These are phyloP conservation scores for Trypanosoma platydactyli DNA, from an alignment of 208 protist species.

Conservation along the genomic window DNA sequence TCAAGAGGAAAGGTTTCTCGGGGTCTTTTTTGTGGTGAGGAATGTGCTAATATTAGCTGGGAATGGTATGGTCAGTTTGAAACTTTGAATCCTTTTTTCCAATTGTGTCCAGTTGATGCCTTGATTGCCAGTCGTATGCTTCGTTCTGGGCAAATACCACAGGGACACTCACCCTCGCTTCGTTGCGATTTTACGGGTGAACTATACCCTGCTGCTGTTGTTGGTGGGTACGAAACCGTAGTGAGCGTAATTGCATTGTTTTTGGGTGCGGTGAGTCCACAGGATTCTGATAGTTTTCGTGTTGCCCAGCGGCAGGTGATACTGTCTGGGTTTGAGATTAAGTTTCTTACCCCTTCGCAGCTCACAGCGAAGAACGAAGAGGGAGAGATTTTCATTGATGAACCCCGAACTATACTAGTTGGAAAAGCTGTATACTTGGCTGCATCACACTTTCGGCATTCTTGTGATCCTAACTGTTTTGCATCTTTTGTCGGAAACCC, in stretches of 20 bases:
- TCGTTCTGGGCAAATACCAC: conserved; percentile 18
- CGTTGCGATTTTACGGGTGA: conserved; percentile 49
- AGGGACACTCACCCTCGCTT: background rate
- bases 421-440: conserved; percentile 74
- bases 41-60: conserved; percentile 64
- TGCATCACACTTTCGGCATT: conserved; percentile 72
- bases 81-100: conserved; percentile 68
- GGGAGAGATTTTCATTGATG: conserved; percentile 35
- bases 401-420: conserved; percentile 49
- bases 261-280: conserved; percentile 47
- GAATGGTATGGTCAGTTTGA: conserved; percentile 70
- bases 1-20: conserved; percentile 48
- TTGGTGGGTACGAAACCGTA: conserved; percentile 73
- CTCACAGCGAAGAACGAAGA: conserved; percentile 24
- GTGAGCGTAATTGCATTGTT: conserved; percentile 64
- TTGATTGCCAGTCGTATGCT: conserved; percentile 74
- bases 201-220: conserved; percentile 45
- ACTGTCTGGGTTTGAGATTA: conserved; percentile 60
- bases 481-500: conserved; percentile 78
- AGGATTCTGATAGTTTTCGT: conserved; percentile 66
- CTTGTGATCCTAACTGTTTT: conserved; percentile 88
- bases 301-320: conserved; percentile 77
- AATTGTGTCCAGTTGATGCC: conserved; percentile 81
- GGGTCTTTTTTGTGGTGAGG: conserved; percentile 85
- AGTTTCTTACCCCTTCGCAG: conserved; percentile 48